Conservation (phyloP, 495 filamentous ascomycete genomes). For the Aspergillus incahuasiensis region DNA sequence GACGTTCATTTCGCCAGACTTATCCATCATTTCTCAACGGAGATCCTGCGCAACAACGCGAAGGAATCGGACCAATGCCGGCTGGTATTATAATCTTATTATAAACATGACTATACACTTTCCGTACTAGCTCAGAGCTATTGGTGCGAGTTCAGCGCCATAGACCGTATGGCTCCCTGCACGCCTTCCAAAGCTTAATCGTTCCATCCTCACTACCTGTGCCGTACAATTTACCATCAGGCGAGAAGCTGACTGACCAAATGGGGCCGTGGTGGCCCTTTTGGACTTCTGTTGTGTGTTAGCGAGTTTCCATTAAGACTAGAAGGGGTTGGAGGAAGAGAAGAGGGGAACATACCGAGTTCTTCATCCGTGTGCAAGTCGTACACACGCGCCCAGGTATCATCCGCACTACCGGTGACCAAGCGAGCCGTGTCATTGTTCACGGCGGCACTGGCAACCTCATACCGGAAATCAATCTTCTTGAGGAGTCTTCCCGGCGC, state of each 20-base stretch:
- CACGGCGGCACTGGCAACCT: slow-evolving; percentile 83
- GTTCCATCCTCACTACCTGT: slow-evolving; percentile 97
- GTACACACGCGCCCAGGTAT: slow-evolving; percentile 94
- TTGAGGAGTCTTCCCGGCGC: slow-evolving; percentile 69
- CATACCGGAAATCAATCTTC: slow-evolving; percentile 66
- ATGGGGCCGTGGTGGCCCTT: slow-evolving; percentile 97
- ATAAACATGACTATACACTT: neutral
- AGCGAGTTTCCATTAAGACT: slow-evolving; percentile 6
- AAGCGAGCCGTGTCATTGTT: slow-evolving; percentile 76
- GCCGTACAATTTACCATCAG: slow-evolving; percentile 90
- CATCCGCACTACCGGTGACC: slow-evolving; percentile 77
- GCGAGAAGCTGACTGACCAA: slow-evolving; percentile 91
- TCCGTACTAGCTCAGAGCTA: neutral
- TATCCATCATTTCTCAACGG: no score
- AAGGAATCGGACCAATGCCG: no score
- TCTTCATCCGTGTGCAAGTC: slow-evolving; percentile 77
- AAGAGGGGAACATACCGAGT: slow-evolving; percentile 49
- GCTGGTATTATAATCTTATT: neutral
- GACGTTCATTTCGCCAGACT: neutral
- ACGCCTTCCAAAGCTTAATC: slow-evolving; percentile 86
- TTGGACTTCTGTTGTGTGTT: slow-evolving; percentile 63
- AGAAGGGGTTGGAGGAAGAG: neutral
- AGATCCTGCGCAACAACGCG: no score
- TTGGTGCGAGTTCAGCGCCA: slow-evolving; percentile 51
- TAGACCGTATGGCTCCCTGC: slow-evolving; percentile 61